Base-by-base conservation (phyloP, 2,329 filamentous ascomycete species). In the Fusarium sp. region DNA sequence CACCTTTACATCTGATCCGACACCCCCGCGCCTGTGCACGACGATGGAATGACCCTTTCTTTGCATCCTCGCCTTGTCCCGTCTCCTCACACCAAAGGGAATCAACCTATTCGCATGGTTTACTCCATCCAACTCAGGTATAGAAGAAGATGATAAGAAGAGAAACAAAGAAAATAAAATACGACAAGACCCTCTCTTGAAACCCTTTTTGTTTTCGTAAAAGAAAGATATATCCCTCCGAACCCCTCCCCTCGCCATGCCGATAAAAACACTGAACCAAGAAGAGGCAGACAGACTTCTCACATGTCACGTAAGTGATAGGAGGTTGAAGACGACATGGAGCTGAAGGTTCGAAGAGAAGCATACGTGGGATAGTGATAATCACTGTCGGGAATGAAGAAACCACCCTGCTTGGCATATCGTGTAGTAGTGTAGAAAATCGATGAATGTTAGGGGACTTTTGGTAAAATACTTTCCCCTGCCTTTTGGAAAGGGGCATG, bases 51-150 rank as follows among this genome's bases (percentile, higher is more conserved):
- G 52, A 19, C 25, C 57, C 40, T 53, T 19, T 56, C 40, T 53
- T 19, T 56, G 44, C 68, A 60, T 48, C 33, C 48, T 50, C 54
- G 30, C 48, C 56, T 55, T 48, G 43, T 47, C 37, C 52, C 17
- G 8, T 63, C 50, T 56, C 40, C 27, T 32, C 32, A 49, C 59
- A 45, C 37, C 44, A 63, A 61, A 57, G 57, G 47, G 62, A 71
- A 72, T 53, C 66, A 71, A 61, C 48, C 68, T 63, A 35, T 59
- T 56, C 43, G 61, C 59, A 66, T 68, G 48, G 57, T 56, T 64
- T 67, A 63, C 63, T 73, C 66, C 72, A 74, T 71, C 72, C 73
- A 76, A 75, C 70, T 68, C 59, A 72, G 67, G 67, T 72, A 75
- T 73, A 73, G 60, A 75, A 67, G 71, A 74, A 61, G 61, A 37